These are phyloP conservation scores for Pseudoperonospora humuli DNA, from an alignment of 352 stramenopile species.

Conservation along the genomic window DNA sequence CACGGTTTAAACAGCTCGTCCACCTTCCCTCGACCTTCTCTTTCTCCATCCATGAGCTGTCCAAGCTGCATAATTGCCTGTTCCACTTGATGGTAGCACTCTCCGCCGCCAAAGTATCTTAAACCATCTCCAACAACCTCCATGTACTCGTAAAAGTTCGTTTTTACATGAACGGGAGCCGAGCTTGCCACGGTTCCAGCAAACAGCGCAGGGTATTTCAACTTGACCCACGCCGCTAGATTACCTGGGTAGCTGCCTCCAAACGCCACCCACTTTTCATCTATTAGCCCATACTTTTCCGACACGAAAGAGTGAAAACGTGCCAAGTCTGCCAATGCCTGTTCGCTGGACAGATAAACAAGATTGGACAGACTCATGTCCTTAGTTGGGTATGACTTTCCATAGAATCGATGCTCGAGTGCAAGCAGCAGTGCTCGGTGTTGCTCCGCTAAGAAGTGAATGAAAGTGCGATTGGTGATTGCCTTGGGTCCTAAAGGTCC, in stretches of 20 bases:
- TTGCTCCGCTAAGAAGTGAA: slow-evolving; percentile 68
- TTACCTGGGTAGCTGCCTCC: slow-evolving; percentile 94
- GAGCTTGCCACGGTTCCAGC: slow-evolving; percentile 88
- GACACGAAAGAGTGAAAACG: slow-evolving; percentile 79
- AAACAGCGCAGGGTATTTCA: slow-evolving; percentile 91
- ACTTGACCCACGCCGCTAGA: slow-evolving; percentile 87
- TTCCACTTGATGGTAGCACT: slow-evolving; percentile 74
- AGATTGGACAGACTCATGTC: slow-evolving; percentile 80
- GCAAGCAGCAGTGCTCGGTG: slow-evolving; percentile 77
- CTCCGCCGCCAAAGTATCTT: slow-evolving; percentile 74
- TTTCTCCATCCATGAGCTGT: slow-evolving; percentile 44
- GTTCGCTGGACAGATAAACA: slow-evolving; percentile 82
- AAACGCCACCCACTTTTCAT: slow-evolving; percentile 88
- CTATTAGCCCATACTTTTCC: slow-evolving; percentile 51
- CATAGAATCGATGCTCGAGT: slow-evolving; percentile 95
- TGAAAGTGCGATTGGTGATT: slow-evolving; percentile 69
- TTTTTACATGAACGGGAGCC: slow-evolving; percentile 79
- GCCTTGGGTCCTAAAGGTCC: slow-evolving; percentile 47
- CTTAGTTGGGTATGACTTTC: slow-evolving; percentile 82
- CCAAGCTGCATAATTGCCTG: slow-evolving; percentile 43
- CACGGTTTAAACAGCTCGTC: slow-evolving; percentile 52
- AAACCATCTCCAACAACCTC: slow-evolving; percentile 75
- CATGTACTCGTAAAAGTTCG: slow-evolving; percentile 85
- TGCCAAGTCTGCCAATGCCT: slow-evolving; percentile 89
- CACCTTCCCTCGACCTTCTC: slow-evolving; percentile 37